These are phyloP conservation scores for Tephrocybe rancida DNA, from an alignment of 768 basidiomycete genomes.

Conservation along the genomic window DNA sequence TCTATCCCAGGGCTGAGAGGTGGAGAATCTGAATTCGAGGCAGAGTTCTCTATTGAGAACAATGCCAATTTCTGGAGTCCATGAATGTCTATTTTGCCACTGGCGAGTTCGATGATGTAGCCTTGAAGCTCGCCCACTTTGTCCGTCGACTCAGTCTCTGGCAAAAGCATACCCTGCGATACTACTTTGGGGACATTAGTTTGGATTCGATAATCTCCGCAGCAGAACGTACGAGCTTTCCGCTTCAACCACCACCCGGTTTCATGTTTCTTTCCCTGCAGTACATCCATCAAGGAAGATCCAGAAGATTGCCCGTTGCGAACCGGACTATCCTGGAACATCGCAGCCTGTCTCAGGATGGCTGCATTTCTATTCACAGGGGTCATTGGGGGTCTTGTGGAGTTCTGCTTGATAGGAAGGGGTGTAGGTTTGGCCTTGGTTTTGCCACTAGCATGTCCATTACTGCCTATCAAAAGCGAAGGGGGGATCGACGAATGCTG, in stretches of 20 bases:
- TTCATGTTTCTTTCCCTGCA: slow-evolving; percentile 68
- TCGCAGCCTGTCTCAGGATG: slow-evolving; percentile 73
- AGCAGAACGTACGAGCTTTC: slow-evolving; percentile 57
- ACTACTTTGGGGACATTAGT: slow-evolving; percentile 39
- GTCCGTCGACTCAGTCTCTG: slow-evolving; percentile 39
- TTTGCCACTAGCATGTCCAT: slow-evolving; percentile 39
- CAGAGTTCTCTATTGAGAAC: slow-evolving; percentile 63
- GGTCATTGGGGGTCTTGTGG: slow-evolving; percentile 53
- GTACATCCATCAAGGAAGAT: slow-evolving; percentile 67
- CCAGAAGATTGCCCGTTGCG: slow-evolving; percentile 50
- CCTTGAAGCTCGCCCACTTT: slow-evolving; percentile 52
- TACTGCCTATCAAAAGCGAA: slow-evolving; percentile 48
- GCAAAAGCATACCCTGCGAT: slow-evolving; percentile 48
- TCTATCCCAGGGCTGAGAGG: slow-evolving; percentile 56
- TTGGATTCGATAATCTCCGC: not conserved
- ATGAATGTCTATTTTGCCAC: slow-evolving; percentile 50
- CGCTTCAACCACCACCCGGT: slow-evolving; percentile 87
- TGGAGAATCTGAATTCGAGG: slow-evolving; percentile 53
- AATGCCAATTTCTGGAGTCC: slow-evolving; percentile 68
- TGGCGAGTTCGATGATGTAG: slow-evolving; percentile 56
- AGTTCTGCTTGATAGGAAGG: slow-evolving; percentile 32
- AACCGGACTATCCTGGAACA: slow-evolving; percentile 83
- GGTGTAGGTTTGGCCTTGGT: slow-evolving; percentile 39
- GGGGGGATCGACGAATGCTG: slow-evolving; percentile 56
- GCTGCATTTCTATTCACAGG: slow-evolving; percentile 60